A percentile compares a stretch with the other conserved stretches of the same genome.
phyloP scores from a whole-genome alignment of 139 green algal genomes.

The Chlamydomonas schloesseri region DNA sequence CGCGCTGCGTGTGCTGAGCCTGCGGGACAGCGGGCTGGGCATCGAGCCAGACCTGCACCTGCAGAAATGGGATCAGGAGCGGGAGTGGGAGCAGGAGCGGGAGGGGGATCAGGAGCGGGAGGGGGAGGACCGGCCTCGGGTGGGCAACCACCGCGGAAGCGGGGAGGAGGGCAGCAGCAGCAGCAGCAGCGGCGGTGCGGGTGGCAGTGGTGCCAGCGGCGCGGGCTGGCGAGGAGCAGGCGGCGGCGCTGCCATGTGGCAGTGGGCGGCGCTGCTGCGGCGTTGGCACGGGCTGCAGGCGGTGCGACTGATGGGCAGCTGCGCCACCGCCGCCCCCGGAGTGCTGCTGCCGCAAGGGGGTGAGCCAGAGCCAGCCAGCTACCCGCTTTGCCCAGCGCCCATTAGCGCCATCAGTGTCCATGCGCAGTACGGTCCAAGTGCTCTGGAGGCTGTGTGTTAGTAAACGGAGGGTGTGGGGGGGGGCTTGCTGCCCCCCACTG shows the following conservation, averaged over 20 bases:
- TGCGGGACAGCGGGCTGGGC: constrained; percentile 16
- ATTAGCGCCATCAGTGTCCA: too few species aligned
- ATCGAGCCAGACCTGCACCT: neutral
- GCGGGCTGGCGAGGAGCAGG: neutral
- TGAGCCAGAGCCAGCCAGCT: neutral
- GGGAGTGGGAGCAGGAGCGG: too few species aligned
- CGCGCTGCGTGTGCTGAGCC: constrained; percentile 7
- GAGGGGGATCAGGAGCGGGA: too few species aligned
- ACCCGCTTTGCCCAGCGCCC: neutral
- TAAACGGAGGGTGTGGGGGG: too few species aligned
- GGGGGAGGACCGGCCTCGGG: too few species aligned
- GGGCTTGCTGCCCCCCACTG: too few species aligned
- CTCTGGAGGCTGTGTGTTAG: too few species aligned
- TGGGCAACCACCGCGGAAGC: too few species aligned
- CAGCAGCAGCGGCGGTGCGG: neutral
- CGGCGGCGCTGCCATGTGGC: neutral
- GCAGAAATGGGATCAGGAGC: too few species aligned
- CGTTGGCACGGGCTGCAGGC: constrained; percentile 24
- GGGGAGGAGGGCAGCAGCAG: neutral
- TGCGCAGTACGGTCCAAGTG: too few species aligned
- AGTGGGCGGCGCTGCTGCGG: constrained; percentile 5
- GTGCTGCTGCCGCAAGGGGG: neutral
- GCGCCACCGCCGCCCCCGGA: neutral
- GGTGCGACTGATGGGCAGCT: neutral
- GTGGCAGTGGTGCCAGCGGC: neutral